Evolutionary conservation across 768 basidiomycete genomes (phyloP).

Genomic region (Tephrocybe sp.): DNA sequence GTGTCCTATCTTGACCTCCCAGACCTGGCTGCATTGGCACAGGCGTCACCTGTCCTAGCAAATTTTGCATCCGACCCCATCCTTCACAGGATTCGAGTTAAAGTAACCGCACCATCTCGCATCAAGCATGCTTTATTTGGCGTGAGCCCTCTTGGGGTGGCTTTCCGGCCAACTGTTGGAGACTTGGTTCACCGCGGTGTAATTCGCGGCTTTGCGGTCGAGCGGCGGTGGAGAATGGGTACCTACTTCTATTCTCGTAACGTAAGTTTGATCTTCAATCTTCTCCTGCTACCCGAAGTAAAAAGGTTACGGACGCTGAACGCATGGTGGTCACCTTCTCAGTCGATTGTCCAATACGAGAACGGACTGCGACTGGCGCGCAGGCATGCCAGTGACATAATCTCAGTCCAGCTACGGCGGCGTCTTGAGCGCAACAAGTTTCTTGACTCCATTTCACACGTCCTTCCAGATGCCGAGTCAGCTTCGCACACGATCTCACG

Average conservation of each 20-base stretch:
- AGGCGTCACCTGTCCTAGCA: conserved; percentile 46
- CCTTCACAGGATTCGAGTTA: conserved; percentile 61
- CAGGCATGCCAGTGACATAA: conserved; percentile 47
- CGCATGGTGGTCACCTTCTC: conserved; percentile 9
- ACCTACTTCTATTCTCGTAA: conserved; percentile 61
- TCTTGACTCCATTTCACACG: conserved; percentile 47
- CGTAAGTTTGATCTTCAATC: conserved; percentile 35
- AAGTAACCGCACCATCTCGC: conserved; percentile 65
- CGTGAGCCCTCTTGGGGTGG: conserved; percentile 50
- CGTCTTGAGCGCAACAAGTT: conserved; percentile 37
- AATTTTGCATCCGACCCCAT: conserved; percentile 60
- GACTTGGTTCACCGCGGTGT: conserved; percentile 73
- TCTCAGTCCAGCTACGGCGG: conserved; percentile 55
- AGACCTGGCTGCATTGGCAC: conserved; percentile 57
- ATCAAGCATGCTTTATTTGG: conserved; percentile 67
- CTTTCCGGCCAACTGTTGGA: conserved; percentile 61
- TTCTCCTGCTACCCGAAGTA: not conserved
- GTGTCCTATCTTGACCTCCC: conserved; percentile 76
- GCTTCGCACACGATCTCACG: conserved; percentile 57
- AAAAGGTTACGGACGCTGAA: conserved; percentile 1
- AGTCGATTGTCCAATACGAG: conserved; percentile 74
- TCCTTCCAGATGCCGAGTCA: conserved; percentile 66
- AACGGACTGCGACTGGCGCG: conserved; percentile 53
- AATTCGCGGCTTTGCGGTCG: conserved; percentile 66
- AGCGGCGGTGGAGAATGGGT: conserved; percentile 66